Evolutionary conservation across 768 basidiomycete genomes (phyloP).

Genomic region (Panus rudis): DNA sequence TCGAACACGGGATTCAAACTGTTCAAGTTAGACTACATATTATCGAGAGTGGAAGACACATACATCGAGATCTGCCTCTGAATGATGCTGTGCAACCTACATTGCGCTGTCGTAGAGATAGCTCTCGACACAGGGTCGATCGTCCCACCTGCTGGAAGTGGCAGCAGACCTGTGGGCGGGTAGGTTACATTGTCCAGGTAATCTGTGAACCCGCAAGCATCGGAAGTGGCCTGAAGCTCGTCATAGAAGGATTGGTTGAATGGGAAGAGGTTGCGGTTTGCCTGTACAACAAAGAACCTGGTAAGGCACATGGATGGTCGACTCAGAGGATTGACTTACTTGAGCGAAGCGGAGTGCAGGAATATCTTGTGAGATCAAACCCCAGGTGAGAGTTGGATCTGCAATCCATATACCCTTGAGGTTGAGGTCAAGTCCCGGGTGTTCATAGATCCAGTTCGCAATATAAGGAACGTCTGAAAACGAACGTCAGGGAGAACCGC

Average conservation of each 20-base stretch:
- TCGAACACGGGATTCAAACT: constrained; percentile 55
- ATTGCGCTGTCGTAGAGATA: constrained; percentile 27
- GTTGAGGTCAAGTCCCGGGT: constrained; percentile 46
- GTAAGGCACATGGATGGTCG: neutral
- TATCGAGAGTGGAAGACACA: constrained; percentile 28
- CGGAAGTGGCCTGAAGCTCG: constrained; percentile 31
- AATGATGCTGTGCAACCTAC: constrained; percentile 42
- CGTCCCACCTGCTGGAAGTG: constrained; percentile 28
- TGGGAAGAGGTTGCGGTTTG: constrained; percentile 51
- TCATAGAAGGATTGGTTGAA: constrained; percentile 45
- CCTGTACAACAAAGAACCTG: constrained; percentile 21
- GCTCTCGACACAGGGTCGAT: constrained; percentile 17
- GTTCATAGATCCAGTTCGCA: constrained; percentile 61
- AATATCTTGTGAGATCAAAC: constrained; percentile 61
- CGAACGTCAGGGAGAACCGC: constrained; percentile 11
- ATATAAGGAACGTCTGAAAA: constrained; percentile 60
- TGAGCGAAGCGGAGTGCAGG: constrained; percentile 58
- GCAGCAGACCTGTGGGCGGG: constrained; percentile 27
- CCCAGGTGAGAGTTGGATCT: constrained; percentile 53
- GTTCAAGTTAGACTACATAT: constrained; percentile 27
- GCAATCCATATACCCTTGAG: constrained; percentile 45
- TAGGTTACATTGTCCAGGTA: constrained; percentile 30
- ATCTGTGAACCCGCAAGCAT: constrained; percentile 27
- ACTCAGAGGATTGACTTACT: constrained; percentile 16
- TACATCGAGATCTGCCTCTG: constrained; percentile 43